Evolutionary conservation across 495 filamentous ascomycete genomes (phyloP), one percentile per base, ranked within the genome.

Genomic region (Aspergillus steynii): DNA sequence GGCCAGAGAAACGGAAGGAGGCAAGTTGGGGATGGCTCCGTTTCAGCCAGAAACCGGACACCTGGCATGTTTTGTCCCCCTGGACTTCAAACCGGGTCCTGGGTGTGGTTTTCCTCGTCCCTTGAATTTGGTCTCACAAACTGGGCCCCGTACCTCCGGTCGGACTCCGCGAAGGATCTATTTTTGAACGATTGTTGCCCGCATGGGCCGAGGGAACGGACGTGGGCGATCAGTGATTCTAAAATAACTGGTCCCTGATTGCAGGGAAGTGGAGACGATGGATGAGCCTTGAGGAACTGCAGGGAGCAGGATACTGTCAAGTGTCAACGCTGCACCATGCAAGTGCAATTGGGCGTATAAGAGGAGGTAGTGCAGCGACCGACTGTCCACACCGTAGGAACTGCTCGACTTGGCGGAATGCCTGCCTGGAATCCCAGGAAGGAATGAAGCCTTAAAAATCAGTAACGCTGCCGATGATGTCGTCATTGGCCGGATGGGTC

Each of bases 41-140:
- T 53, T 32, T 53, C 50, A 29, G 28, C 50, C 9, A 34, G 29
- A 51, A 29, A 51, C 37, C 28, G 37, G 52, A 29, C 52, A 54
- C 52, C 52, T 37, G 52, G 52, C 29, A 31, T 32, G 31, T 37
- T 37, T 25, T 37, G 31, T 54, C 29, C 27, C 29, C 20, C 2
- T 42, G 31, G 6, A 34, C 12, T 12, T 42, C 37, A 12, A 42
- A 42, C 37, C 7, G 7, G 48, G 20, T 20, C 20, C 20, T 20
- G 20, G 20, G 20, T 20, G 20, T 20, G 20, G 20, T 20, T 4
- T 37, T 34, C 9, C 20, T 42, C 28, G 2, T 26, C 37, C 37
- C 37, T 42, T 15, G 9, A 42, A 42, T 15, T 42, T 8, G 3
- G 37, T 42, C 37, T 42, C 37, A 15, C 37, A 14, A 42, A 14